Conservation (phyloP, 768 basidiomycete genomes). For the Rhizopogon rudus region DNA sequence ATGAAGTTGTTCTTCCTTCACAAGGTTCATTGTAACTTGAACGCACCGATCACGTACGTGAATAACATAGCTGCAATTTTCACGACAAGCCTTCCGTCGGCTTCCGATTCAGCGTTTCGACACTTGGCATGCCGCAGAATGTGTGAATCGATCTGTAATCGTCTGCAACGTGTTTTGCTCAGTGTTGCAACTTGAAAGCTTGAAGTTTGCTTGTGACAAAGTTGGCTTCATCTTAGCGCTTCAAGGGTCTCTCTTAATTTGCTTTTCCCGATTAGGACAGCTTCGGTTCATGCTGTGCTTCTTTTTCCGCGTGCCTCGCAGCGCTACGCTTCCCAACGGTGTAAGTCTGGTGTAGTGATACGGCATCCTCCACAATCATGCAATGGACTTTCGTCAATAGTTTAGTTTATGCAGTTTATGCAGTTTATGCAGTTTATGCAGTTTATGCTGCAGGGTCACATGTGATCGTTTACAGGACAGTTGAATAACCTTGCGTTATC, state of each 20-base stretch:
- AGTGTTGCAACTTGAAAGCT: too few species aligned
- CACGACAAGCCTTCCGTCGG: background rate
- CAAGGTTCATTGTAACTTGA: background rate
- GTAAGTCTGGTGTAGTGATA: too few species aligned
- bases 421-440: too few species aligned
- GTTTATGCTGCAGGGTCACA: background rate
- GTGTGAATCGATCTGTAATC: background rate
- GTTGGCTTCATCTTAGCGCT: too few species aligned
- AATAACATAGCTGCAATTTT: constrained; percentile 31
- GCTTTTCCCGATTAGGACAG: constrained; percentile 7
- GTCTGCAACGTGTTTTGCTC: background rate
- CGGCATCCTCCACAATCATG: too few species aligned
- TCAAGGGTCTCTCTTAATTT: background rate
- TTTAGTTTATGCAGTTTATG: too few species aligned
- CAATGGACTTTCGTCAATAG: background rate
- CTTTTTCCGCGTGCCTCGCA: constrained; percentile 19
- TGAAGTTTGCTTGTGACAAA: background rate
- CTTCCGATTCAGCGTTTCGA: background rate
- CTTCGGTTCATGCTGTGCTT: background rate
- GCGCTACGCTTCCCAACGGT: background rate
- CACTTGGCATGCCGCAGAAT: background rate
- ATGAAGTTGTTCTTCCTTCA: background rate
- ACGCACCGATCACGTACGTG: constrained; percentile 54
- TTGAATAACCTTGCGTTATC: background rate
- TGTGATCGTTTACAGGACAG: background rate